Conservation (phyloP, 805 yeast genomes). For the Saccharomycopsis schoenii region DNA sequence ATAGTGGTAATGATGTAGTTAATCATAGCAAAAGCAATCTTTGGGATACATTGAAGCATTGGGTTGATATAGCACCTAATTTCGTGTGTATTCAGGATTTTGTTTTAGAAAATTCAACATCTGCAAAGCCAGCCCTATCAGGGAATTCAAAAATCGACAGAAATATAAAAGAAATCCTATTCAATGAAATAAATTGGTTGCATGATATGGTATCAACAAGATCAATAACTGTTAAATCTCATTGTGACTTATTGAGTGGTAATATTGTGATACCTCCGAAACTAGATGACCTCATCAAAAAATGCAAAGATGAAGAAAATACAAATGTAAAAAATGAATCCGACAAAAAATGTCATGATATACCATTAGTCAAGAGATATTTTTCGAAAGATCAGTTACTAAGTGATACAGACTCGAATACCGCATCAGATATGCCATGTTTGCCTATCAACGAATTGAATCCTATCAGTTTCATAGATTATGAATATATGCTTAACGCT, state of each 20-base stretch:
- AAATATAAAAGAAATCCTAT: conserved; percentile 28
- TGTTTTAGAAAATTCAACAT: not conserved
- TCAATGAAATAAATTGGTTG: conserved; percentile 48
- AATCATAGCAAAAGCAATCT: conserved; percentile 9
- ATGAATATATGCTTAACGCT: conserved; percentile 63
- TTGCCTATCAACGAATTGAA: conserved; percentile 18
- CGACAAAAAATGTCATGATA: not conserved
- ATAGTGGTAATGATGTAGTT: not conserved
- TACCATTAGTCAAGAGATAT: not conserved
- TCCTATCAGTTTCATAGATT: conserved; percentile 55
- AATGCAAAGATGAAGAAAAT: not conserved
- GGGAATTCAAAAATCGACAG: not conserved
- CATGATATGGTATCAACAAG: conserved; percentile 29
- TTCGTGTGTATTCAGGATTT: conserved; percentile 22
- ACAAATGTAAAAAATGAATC: no score
- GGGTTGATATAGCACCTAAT: conserved; percentile 56
- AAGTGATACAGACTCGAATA: not conserved
- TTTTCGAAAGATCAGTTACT: not conserved
- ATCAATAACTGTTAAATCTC: conserved; percentile 54
- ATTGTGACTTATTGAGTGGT: conserved; percentile 67
- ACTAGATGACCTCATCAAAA: conserved; percentile 5
- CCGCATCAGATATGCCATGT: not conserved
- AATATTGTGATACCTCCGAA: conserved; percentile 53
- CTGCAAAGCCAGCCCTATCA: not conserved
- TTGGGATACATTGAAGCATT: conserved; percentile 51